These are phyloP conservation scores for Chaetoceros tenuissimus DNA, from an alignment of 108 stramenopile genomes.

Conservation along the genomic window DNA sequence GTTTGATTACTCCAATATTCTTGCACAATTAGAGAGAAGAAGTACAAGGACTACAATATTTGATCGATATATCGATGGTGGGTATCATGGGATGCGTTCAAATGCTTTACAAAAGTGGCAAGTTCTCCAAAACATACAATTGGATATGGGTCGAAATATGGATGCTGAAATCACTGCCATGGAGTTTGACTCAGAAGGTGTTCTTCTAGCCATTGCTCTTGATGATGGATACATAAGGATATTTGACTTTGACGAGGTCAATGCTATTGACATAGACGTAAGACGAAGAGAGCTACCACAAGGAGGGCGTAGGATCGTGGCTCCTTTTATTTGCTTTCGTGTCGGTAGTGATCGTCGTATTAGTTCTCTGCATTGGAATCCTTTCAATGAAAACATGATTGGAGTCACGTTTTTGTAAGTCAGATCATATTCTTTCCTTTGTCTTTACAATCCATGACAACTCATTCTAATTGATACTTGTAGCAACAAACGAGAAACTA, in stretches of 20 bases:
- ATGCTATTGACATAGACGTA: conserved; percentile 11
- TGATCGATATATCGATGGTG: neutral
- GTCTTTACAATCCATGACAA: too few species aligned
- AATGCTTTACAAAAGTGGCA: neutral
- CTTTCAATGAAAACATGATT: neutral
- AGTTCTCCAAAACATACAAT: neutral
- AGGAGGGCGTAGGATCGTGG: neutral
- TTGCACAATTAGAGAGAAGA: neutral
- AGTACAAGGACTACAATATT: neutral
- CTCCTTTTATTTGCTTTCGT: neutral
- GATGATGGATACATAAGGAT: conserved; percentile 15
- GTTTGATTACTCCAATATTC: neutral
- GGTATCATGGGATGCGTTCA: neutral
- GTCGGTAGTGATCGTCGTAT: neutral
- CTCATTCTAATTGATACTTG: too few species aligned
- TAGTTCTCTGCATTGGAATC: neutral
- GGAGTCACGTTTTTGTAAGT: neutral
- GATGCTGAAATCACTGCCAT: conserved; percentile 12
- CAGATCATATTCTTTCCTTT: too few species aligned
- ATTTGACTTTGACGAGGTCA: conserved; percentile 37
- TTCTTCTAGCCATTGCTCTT: conserved; percentile 25
- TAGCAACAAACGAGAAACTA: neutral
- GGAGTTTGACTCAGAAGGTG: conserved; percentile 26
- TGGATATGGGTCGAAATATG: neutral
- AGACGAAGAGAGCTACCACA: neutral